Base-by-base conservation (phyloP, 345 rosid genomes). In the Citrus maxima region DNA sequence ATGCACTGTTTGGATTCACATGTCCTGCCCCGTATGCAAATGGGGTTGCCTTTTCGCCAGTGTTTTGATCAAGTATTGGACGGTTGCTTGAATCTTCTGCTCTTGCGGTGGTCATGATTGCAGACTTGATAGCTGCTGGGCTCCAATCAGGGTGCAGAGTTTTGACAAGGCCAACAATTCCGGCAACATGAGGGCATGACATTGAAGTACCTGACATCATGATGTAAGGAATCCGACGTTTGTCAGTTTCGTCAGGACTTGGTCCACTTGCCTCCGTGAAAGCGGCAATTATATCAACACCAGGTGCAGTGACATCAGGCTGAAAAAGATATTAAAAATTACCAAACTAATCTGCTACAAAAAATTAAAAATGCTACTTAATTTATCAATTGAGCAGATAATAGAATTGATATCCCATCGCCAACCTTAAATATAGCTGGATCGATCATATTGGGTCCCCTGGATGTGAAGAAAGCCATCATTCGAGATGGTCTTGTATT, bases 291-390 rank as follows among this genome's bases (percentile, higher is more conserved):
- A 89, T 61, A 66, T 66, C 63, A 51, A 87, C 87, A 4, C 93
- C 93, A 0, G 95, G 93, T 54, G 93, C 93, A 66, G 87, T 89
- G 30, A 91, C 61, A 78, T 90, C 91, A 67, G 94, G 94, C 92
- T 46, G 86, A 79, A 42, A 82, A 12, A 12, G 51, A 12, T 3
- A 12, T 13, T 46, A 46, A 46, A 46, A 46, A 3, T 46, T 13
- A 46, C 51, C 51, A 46, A 46, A 46, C 18, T 13, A 46, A 46
- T 46, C 51, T 46, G 51, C 14, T 3, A 46, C 13, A 3, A 62
- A 14, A n/a, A 25, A 68, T 1, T 3, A 13, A 28, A 51, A 55
- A 8, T 30, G 12, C 18, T 54, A 30, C 5, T 46, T 46, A 46
- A 46, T 46, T 46, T 46, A 46, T 12, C 51, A 46, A 46, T 46